Percentiles rank a stretch among this genome's conserved stretches.
These are phyloP conservation scores for Phytomonas francai DNA, from an alignment of 208 protist species.

Conservation along the genomic window DNA sequence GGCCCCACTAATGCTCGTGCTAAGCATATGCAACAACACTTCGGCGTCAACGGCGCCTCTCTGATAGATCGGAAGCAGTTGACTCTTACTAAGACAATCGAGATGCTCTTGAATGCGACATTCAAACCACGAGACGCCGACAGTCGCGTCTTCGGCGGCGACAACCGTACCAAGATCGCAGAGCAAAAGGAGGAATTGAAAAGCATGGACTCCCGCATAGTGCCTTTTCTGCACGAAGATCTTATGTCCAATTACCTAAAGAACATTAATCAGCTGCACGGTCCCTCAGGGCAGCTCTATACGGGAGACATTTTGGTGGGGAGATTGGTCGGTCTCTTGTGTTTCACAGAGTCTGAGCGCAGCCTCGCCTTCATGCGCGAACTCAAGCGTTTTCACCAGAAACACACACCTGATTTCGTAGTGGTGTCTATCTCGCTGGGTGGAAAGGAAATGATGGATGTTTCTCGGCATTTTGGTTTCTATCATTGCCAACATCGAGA, in stretches of 20 bases:
- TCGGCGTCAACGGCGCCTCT: conserved; percentile 48
- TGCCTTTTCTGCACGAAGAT: conserved; percentile 53
- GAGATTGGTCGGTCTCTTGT: conserved; percentile 65
- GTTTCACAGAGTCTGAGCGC: conserved; percentile 72
- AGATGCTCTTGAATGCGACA: conserved; percentile 44
- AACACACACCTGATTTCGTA: conserved; percentile 61
- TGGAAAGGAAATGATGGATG: conserved; percentile 59
- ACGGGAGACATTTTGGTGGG: conserved; percentile 52
- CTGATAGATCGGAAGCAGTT: conserved; percentile 42
- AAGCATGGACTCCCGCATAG: conserved; percentile 54
- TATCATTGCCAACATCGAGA: conserved; percentile 70
- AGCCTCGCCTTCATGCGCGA: conserved; percentile 55
- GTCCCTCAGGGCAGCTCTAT: conserved; percentile 40
- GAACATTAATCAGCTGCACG: conserved; percentile 38
- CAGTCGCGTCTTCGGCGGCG: conserved; percentile 53
- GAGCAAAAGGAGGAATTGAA: conserved; percentile 71
- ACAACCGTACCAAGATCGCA: conserved; percentile 39
- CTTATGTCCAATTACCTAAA: conserved; percentile 62
- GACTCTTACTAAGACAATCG: conserved; percentile 41
- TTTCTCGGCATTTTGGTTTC: conserved; percentile 64
- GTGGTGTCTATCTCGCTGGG: conserved; percentile 59
- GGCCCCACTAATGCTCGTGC: too few relatives aligned
- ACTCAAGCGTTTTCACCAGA: conserved; percentile 36
- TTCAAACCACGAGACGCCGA: conserved; percentile 60
- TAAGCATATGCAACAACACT: conserved; percentile 20